Evolutionary conservation across 805 yeast genomes (phyloP), one percentile per base, ranked within the genome.

Genomic region (Maudiozyma turicensis): DNA sequence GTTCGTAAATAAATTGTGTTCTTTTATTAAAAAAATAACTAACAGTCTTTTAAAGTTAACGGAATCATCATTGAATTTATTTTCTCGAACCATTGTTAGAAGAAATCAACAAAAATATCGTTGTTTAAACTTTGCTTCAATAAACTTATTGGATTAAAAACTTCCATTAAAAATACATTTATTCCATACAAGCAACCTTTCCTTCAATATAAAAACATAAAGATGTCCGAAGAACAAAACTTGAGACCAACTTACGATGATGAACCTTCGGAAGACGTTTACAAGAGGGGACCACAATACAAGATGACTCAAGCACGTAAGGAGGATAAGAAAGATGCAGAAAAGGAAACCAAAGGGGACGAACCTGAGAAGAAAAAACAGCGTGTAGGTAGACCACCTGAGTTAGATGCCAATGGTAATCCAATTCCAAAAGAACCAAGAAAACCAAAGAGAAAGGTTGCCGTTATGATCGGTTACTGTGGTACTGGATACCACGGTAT

Each of bases 401-500:
- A 54, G 39, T 40, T 55, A 64, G 89, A 83, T 63, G 84, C 71
- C 14, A 67, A 79, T 31, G 91, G 90, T 10, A 74, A 78, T 34
- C 81, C 82, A 2, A 64, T 80, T 40, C 79, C 74, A 40, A 73
- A 72, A 49, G 86, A 80, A 54, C 66, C 66, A 35, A 75, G 89
- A 66, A 57, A 78, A 75, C 96, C 98, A 26, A 90, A 90, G 74
- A 78, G 80, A 58, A 90, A 90, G 63, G 96, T 88, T 26, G 97
- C 96, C 0, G 80, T 85, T 59, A 74, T 87, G 80, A 74, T 90
- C 55, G 97, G 98, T 5, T 90, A 90, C 70, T 90, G 96, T 64
- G 98, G 98, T 40, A 82, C 96, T 0, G 97, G 97, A 0, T 90
- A 90, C 68, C 93, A 86, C 65, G 98, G 98, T 7, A 87, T 90